Percentiles rank a stretch among this genome's conserved stretches.
Evolutionary conservation across 225 moss, liverwort and hornwort genomes (phyloP).

Genomic region (Bryum argenteum): DNA sequence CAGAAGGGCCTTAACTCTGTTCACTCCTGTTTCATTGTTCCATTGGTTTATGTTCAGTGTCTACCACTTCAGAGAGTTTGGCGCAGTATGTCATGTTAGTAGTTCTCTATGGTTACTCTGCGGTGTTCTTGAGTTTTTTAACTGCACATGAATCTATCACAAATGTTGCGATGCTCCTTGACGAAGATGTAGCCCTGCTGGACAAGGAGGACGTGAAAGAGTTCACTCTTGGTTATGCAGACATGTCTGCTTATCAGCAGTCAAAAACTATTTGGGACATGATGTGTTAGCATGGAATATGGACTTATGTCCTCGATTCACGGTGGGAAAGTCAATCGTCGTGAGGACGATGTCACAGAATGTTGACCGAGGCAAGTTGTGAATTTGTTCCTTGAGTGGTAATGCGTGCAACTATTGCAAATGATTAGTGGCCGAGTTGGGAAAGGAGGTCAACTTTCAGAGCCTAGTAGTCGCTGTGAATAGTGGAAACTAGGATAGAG

Average conservation of each 20-base stretch:
- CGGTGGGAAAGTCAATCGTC: not conserved
- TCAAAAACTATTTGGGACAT: conserved; percentile 63
- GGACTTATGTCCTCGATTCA: not conserved
- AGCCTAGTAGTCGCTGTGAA: conserved; percentile 8
- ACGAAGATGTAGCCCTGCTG: conserved; percentile 43
- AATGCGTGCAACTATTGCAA: conserved; percentile 1
- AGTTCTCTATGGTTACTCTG: not conserved
- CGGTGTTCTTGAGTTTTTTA: not conserved
- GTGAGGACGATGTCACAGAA: conserved; percentile 4
- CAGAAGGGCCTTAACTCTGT: not conserved
- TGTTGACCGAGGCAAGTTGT: not conserved
- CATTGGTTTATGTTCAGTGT: not conserved
- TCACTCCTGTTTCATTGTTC: not conserved
- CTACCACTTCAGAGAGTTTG: not conserved
- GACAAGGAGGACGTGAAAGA: conserved; percentile 50
- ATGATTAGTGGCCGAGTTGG: not conserved
- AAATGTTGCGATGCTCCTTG: conserved; percentile 34
- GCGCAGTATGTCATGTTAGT: not conserved
- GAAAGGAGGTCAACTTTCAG: not conserved
- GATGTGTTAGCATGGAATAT: conserved; percentile 34
- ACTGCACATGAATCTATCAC: not conserved
- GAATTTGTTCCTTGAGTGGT: not conserved
- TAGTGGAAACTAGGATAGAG: not conserved
- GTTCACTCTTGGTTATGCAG: conserved; percentile 48
- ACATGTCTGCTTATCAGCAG: conserved; percentile 49